Conservation (phyloP, 2,329 filamentous ascomycete species). For the Alternaria sp. region DNA sequence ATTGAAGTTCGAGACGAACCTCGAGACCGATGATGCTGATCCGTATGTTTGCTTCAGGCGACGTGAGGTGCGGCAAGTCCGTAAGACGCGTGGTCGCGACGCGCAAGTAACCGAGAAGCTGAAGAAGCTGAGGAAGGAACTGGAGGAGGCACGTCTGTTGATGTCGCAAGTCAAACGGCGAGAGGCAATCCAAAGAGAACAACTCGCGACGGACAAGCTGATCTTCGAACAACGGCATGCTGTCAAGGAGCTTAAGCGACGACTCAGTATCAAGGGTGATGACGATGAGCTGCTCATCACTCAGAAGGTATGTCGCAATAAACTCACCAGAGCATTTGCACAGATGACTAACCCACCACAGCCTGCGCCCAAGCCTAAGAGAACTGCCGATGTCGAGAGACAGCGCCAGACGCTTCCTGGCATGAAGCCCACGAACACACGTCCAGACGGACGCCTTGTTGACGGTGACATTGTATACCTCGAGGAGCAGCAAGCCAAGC, state of each 20-base stretch:
- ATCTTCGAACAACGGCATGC: slow-evolving; percentile 83
- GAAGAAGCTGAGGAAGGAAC: slow-evolving; percentile 85
- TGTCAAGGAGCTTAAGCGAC: slow-evolving; percentile 87
- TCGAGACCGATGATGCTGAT: slow-evolving; percentile 93
- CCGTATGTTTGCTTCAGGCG: slow-evolving; percentile 98
- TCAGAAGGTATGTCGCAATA: slow-evolving; percentile 72
- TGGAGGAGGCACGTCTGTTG: slow-evolving; percentile 86
- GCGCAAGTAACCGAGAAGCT: slow-evolving; percentile 94
- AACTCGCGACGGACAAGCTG: slow-evolving; percentile 74
- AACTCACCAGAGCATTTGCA: slow-evolving; percentile 17
- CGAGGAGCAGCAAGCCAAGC: slow-evolving; percentile 78
- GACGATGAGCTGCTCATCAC: slow-evolving; percentile 87
- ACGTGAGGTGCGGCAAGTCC: slow-evolving; percentile 89
- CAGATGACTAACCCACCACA: slow-evolving; percentile 30
- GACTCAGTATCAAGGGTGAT: slow-evolving; percentile 86
- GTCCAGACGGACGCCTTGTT: slow-evolving; percentile 70
- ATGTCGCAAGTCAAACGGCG: slow-evolving; percentile 79
- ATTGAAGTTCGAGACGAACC: slow-evolving; percentile 92
- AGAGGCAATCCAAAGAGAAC: slow-evolving; percentile 78
- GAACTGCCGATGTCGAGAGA: slow-evolving; percentile 64
- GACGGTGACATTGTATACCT: slow-evolving; percentile 82
- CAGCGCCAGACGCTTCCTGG: slow-evolving; percentile 72
- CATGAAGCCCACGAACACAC: slow-evolving; percentile 55
- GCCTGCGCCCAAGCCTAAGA: slow-evolving; percentile 55
- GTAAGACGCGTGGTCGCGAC: slow-evolving; percentile 93